Percentiles rank a stretch among this genome's conserved stretches.
phyloP scores from a whole-genome alignment of 2,329 filamentous ascomycete genomes.

The Arthrobotrys megalospora region DNA sequence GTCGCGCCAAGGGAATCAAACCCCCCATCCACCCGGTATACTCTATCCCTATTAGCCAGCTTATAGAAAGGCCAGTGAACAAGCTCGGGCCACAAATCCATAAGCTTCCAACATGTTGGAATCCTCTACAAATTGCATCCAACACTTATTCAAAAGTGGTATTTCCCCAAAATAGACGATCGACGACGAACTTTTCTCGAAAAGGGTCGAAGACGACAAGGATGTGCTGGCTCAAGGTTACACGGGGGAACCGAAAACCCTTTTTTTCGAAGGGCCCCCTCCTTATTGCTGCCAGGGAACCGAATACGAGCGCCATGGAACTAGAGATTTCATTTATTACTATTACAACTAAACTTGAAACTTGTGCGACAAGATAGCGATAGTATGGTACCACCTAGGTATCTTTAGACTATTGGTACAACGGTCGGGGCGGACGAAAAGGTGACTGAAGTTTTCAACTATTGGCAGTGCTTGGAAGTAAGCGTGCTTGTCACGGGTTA shows the following conservation, averaged over 20 bases:
- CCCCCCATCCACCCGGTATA: too few relatives aligned
- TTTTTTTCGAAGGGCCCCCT: too few relatives aligned
- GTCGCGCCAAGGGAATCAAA: too few relatives aligned
- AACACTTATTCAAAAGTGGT: constrained; percentile 15
- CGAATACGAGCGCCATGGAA: neutral
- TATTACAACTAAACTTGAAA: constrained; percentile 9
- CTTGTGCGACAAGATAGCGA: constrained; percentile 14
- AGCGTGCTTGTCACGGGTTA: too few relatives aligned
- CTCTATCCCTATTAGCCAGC: too few relatives aligned
- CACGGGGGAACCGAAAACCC: neutral
- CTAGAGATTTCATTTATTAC: too few relatives aligned
- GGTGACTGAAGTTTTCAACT: neutral
- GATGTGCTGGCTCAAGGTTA: constrained; percentile 3
- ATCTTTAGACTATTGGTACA: neutral
- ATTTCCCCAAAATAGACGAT: constrained; percentile 6
- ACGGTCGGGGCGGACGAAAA: neutral
- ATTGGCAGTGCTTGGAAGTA: too few relatives aligned
- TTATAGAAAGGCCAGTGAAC: too few relatives aligned
- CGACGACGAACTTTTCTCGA: neutral
- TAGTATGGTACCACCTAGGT: too few relatives aligned
- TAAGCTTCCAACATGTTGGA: neutral
- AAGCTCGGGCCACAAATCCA: too few relatives aligned
- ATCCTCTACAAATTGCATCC: neutral
- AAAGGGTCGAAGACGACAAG: constrained; percentile 9
- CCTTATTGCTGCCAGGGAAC: neutral